Conservation (phyloP, 1,284 basidiomycete species). For the Trichosporon asahii region DNA sequence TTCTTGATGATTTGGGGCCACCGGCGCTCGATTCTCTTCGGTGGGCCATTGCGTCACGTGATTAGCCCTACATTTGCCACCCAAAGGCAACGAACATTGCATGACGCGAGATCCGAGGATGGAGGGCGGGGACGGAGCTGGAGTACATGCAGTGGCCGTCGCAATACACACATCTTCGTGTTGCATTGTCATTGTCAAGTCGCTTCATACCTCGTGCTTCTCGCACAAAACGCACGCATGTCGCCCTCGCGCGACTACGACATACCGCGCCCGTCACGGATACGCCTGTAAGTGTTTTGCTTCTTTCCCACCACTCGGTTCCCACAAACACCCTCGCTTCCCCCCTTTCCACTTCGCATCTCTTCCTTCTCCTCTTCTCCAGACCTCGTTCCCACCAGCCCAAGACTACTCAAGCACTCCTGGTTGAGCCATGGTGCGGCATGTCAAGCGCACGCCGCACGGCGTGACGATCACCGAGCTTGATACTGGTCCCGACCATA, state of each 20-base stretch:
- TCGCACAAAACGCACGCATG: not conserved
- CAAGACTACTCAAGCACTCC: not conserved
- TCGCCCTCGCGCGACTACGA: constrained; percentile 4
- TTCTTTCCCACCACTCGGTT: not conserved
- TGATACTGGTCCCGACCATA: not conserved
- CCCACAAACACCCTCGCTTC: not conserved
- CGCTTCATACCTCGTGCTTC: not conserved
- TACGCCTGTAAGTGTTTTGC: not conserved
- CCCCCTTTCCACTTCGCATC: not conserved
- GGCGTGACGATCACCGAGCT: not conserved
- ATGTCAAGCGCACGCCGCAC: not conserved
- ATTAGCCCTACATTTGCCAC: not conserved
- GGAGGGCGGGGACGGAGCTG: not conserved
- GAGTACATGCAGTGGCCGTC: not conserved
- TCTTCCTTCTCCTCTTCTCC: not conserved
- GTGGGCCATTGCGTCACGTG: not conserved
- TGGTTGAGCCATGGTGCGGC: not conserved
- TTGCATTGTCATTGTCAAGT: not conserved
- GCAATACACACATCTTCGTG: not conserved
- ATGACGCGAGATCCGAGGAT: not conserved
- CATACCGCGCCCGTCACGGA: not conserved
- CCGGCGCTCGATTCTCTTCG: too few species aligned
- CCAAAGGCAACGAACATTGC: not conserved
- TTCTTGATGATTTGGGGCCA: not conserved
- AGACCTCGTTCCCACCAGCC: not conserved